Base-by-base conservation (phyloP, 345 rosid genomes). In the Aquilaria sinensis region DNA sequence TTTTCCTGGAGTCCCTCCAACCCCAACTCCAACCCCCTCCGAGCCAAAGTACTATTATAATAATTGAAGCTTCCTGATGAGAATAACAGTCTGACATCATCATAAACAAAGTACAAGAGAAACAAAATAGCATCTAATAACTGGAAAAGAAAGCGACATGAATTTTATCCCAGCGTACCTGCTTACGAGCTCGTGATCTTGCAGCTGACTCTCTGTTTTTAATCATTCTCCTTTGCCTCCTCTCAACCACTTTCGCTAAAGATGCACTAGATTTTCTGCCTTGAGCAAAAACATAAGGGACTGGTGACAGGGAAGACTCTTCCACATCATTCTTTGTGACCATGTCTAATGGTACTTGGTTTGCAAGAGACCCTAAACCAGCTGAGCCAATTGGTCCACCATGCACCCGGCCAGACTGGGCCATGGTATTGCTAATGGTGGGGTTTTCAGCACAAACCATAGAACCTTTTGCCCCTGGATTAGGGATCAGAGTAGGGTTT, bases 181-280 rank as follows among this genome's bases (percentile, higher is more conserved):
- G 99, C 80, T 94, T 94, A 57, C 99, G 96, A 76, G 96, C 96
- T 67, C 99, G 75, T 55, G 97, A 94, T 72, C 96, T 86, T 34
- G 97, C 96, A 75, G 99, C 99, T 10, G 99, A 94, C 69, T 94
- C 97, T 58, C 99, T 79, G 69, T 94, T 94, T 75, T 94, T 94
- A 59, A 94, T 90, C 99, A 94, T 94, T 78, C 99, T 86, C 72
- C 85, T 81, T 64, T 94, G 99, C 84, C 97, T 86, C 75, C 99
- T 85, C 75, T 91, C 96, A 54, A 84, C 86, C 47, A 91, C 97
- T 79, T 87, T 94, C 86, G 90, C 99, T 54, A 87, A 57, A 53
- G 87, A 72, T 10, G 80, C 83, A 75, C 68, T 56, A 29, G 81
- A 68, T 81, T 77, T 91, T 72, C 96, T 84, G 58, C 93, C 96